Base-by-base conservation (phyloP, 2,329 filamentous ascomycete genomes). In the Fusarium sp. region DNA sequence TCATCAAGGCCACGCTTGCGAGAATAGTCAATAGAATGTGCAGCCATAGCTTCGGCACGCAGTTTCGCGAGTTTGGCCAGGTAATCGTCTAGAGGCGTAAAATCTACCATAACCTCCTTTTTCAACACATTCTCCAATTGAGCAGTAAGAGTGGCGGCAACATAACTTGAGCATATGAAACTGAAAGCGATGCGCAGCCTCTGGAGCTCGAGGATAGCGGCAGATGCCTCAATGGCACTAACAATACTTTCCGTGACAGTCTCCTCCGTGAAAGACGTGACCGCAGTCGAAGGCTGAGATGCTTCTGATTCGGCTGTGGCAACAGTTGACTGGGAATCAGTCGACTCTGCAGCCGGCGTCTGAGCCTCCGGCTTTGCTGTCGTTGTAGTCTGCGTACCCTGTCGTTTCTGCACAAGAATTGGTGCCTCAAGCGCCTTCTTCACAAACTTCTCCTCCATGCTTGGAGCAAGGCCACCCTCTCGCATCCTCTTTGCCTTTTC, bases 391-490 rank as follows among this genome's bases (percentile, higher is more conserved):
- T 70, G 58, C 4, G 56, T 59, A 40, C 68, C 68, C 56, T 89
- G 85, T 45, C 88, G 84, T 73, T 85, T 90, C 40, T 94, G 83
- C 32, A 87, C 87, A 71, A 92, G 81, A 43, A 97, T 82, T 0
- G 96, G 95, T 6, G 89, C 86, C 71, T 96, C 92, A 7, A 99
- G 82, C 3, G 87, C 86, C 73, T 90, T 90, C 51, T 84, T 87
- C 10, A 99, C 88, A 71, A 97, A 96, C 41, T 88, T 90, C 46
- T 96, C 92, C 75, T 97, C 95, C 84, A 99, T 86, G 71, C 91
- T 97, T 8, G 82, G 80, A 3, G 96, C 94, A 11, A 98, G 80
- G 0, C 89, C 88, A 1, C 80, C 81, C 6, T 81, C 78, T n/a
- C 84, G 83, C 84, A 96, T 91, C 7, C 83, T 83, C 63, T 84